Conservation (phyloP, 2,329 filamentous ascomycete species). For the Aureobasidium vineae region DNA sequence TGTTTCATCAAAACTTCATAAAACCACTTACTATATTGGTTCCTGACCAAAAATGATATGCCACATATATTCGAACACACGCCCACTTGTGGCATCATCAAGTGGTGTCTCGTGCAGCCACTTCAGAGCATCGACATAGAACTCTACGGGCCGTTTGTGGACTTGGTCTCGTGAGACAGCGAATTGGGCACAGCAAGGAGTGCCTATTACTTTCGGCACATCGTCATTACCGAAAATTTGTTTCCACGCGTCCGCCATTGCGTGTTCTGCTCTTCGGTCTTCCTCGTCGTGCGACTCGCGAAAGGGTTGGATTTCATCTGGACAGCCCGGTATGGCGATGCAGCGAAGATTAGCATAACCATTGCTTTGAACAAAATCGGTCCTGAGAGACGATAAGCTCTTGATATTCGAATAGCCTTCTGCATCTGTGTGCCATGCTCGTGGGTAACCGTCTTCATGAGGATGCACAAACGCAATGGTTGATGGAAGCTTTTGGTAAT, state of each 20-base stretch:
- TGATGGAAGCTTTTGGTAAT: slow-evolving; percentile 42
- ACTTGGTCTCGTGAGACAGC: slow-evolving; percentile 52
- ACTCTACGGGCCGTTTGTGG: slow-evolving; percentile 45
- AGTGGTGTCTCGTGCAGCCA: slow-evolving; percentile 53
- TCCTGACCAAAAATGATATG: slow-evolving; percentile 37
- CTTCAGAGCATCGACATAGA: slow-evolving; percentile 50
- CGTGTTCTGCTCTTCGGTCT: neutral
- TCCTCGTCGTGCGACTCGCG: slow-evolving; percentile 37
- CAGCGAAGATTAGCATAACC: slow-evolving; percentile 58
- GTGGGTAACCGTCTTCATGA: slow-evolving; percentile 33
- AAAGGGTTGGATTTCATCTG: slow-evolving; percentile 50
- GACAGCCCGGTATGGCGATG: slow-evolving; percentile 53
- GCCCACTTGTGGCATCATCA: slow-evolving; percentile 51
- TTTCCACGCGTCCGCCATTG: neutral
- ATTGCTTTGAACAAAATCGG: slow-evolving; percentile 49
- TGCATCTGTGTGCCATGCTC: slow-evolving; percentile 26
- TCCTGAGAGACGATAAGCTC: slow-evolving; percentile 40
- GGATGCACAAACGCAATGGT: slow-evolving; percentile 36
- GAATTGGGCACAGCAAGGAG: slow-evolving; percentile 57
- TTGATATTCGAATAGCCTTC: slow-evolving; percentile 31
- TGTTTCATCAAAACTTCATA: neutral
- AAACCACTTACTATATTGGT: neutral
- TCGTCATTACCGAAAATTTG: neutral
- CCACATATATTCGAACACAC: slow-evolving; percentile 59
- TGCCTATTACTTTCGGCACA: slow-evolving; percentile 49